A percentile compares a stretch with the other conserved stretches of the same genome.
Evolutionary conservation across 2,329 filamentous ascomycete species (phyloP).

Genomic region (Cercospora janseana): DNA sequence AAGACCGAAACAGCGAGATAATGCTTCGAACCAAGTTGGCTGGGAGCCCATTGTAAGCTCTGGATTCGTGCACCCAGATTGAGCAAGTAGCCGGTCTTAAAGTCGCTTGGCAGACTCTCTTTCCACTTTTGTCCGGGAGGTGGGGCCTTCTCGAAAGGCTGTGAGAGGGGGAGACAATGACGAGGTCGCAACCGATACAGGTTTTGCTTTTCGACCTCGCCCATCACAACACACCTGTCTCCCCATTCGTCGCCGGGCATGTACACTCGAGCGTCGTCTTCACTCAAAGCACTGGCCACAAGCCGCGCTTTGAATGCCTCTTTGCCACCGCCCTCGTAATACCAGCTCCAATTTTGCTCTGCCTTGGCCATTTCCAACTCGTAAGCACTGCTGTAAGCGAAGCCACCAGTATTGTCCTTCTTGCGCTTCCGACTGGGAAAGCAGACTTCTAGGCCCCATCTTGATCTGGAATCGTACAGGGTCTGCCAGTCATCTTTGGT

Average conservation of each 20-base stretch:
- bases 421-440: slow-evolving; percentile 49
- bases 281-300: slow-evolving; percentile 36
- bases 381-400: slow-evolving; percentile 48
- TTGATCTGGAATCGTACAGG: slow-evolving; percentile 49
- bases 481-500: slow-evolving; percentile 50
- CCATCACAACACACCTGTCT: slow-evolving; percentile 50
- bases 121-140: slow-evolving; percentile 14
- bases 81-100: slow-evolving; percentile 52
- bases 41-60: slow-evolving; percentile 48
- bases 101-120: slow-evolving; percentile 6
- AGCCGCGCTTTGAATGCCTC: slow-evolving; percentile 47
- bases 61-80: slow-evolving; percentile 56
- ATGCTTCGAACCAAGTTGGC: slow-evolving; percentile 48
- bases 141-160: slow-evolving; percentile 43
- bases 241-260: slow-evolving; percentile 38
- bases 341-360: slow-evolving; percentile 55
- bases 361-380: slow-evolving; percentile 46
- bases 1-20: slow-evolving; percentile 53
- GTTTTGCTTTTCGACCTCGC: slow-evolving; percentile 47
- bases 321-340: slow-evolving; percentile 44
- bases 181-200: slow-evolving; percentile 45
- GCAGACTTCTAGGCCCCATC: slow-evolving; percentile 53
- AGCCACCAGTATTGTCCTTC: slow-evolving; percentile 37
- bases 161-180: slow-evolving; percentile 46
- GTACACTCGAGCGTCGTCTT: slow-evolving; percentile 44